Base-by-base conservation (phyloP, 2,329 filamentous ascomycete species). In the Cryoendolithus antarcticus region DNA sequence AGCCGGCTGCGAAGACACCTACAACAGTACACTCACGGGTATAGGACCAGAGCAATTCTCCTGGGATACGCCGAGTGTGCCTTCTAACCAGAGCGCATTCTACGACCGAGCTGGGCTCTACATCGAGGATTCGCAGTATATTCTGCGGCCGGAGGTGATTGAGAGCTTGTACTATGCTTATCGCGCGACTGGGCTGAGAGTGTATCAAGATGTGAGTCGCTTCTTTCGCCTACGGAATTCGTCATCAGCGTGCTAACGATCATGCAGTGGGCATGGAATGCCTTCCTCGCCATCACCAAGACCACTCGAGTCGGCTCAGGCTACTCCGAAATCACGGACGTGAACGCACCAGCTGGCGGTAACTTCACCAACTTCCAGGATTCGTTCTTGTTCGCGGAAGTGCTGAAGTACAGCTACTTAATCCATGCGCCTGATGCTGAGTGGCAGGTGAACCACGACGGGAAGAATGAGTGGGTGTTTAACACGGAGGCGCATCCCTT, bases 131-230 rank as follows among this genome's bases (percentile, higher is more conserved):
- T 53, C 63, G 0, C 53, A 60, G 5, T 93, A 93, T 58, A 64
- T 80, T 7, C 71, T 93, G 24, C 74, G 86, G 81, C 85, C 4
- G 1, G 86, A 93, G 61, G 83, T 86, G 3, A 71, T 93, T 29
- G 86, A 93, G 64, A 82, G 76, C 48, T 80, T 80, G 59, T 93
- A 93, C 69, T 91, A 93, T 59, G 83, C 86, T 2, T 93, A 83
- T 65, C 77, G 85, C 37, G 74, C 80, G 1, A 93, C 86, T 0
- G 79, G 80, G 3, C 72, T 89, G 44, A 48, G 63, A 24, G 81
- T 76, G 62, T 93, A 88, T 60, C 81, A 84, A 57, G 80, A 89
- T 43, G 19, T 52, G 48, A 35, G 52, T 19, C 15, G 15, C 15
- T 19, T 19, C 3, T 19, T 19, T 19, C 15, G 15, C 15, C 15